Percentiles rank a stretch among this genome's conserved stretches.
Evolutionary conservation across 1,284 basidiomycete species (phyloP).

Genomic region (Caloboletus inedulis): DNA sequence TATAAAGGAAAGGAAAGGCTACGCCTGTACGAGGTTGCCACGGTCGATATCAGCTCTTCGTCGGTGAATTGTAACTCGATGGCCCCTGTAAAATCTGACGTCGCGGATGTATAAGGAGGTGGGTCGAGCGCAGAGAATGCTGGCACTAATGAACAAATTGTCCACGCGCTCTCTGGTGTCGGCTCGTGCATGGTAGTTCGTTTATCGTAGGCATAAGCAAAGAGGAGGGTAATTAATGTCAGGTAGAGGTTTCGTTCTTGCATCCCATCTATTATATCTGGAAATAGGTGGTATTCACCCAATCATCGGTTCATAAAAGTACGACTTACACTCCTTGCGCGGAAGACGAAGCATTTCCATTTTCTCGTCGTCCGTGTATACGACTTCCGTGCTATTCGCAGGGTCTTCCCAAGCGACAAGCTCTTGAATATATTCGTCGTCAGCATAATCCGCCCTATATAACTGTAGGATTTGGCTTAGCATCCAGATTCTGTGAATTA

Average conservation of each 20-base stretch:
- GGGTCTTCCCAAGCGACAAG: slow-evolving; percentile 63
- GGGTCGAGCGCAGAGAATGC: slow-evolving; percentile 76
- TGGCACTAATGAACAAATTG: slow-evolving; percentile 64
- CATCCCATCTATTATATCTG: slow-evolving; percentile 55
- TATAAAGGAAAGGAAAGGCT: slow-evolving; percentile 72
- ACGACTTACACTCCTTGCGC: slow-evolving; percentile 67
- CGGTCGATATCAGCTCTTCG: slow-evolving; percentile 46
- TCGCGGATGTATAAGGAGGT: slow-evolving; percentile 43
- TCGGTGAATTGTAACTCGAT: slow-evolving; percentile 37
- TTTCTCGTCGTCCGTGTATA: slow-evolving; percentile 71
- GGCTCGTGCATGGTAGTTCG: slow-evolving; percentile 72
- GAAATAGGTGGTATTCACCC: slow-evolving; percentile 4
- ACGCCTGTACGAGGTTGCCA: slow-evolving; percentile 67
- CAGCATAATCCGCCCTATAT: slow-evolving; percentile 71
- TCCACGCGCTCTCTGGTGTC: slow-evolving; percentile 82
- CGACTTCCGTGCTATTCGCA: slow-evolving; percentile 36
- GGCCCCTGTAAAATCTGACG: slow-evolving; percentile 11
- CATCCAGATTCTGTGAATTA: slow-evolving; percentile 1
- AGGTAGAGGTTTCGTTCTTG: slow-evolving; percentile 64
- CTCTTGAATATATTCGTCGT: slow-evolving; percentile 70
- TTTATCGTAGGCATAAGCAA: slow-evolving; percentile 72
- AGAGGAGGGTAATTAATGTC: slow-evolving; percentile 65
- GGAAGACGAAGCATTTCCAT: slow-evolving; percentile 64
- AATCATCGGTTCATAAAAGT: neutral
- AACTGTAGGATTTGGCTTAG: slow-evolving; percentile 1